These are phyloP conservation scores for Fusarium agapanthi DNA, from an alignment of 2,329 filamentous ascomycete species.

Conservation along the genomic window DNA sequence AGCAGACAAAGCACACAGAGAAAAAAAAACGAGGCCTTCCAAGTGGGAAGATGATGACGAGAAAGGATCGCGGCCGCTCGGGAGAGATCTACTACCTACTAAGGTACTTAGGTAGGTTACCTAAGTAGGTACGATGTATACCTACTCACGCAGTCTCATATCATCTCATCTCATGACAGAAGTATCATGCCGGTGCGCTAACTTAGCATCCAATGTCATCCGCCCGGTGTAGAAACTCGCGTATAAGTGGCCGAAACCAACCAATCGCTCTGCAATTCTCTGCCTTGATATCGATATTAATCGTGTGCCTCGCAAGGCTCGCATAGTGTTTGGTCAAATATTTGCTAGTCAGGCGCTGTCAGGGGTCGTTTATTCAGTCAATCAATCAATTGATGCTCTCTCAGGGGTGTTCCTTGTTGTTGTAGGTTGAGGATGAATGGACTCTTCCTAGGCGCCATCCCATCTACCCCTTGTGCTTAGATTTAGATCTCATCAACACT, in stretches of 20 bases:
- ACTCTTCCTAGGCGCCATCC: constrained; percentile 20
- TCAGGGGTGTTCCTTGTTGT: constrained; percentile 16
- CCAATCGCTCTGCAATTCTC: constrained; percentile 33
- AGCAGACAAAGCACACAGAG: not conserved
- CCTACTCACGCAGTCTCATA: not conserved
- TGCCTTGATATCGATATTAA: constrained; percentile 1
- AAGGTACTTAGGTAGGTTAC: too few species aligned
- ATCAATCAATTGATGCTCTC: not conserved
- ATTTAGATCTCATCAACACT: constrained; percentile 40
- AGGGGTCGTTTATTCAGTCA: constrained; percentile 9
- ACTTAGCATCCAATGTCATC: constrained; percentile 1
- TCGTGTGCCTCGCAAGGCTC: not conserved
- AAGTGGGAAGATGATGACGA: constrained; percentile 26
- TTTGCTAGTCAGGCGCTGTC: constrained; percentile 39
- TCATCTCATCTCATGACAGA: constrained; percentile 30
- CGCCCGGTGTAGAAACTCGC: constrained; percentile 13
- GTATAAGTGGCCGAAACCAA: constrained; percentile 6
- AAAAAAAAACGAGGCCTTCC: constrained; percentile 31
- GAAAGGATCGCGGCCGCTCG: constrained; percentile 21
- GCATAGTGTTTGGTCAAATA: constrained; percentile 31
- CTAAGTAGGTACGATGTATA: not conserved
- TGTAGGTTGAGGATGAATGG: not conserved
- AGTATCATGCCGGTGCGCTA: constrained; percentile 22
- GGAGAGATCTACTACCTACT: constrained; percentile 3
- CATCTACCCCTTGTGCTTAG: constrained; percentile 33